Conservation (phyloP, 208 protist species). For the Trypanosoma theileri region DNA sequence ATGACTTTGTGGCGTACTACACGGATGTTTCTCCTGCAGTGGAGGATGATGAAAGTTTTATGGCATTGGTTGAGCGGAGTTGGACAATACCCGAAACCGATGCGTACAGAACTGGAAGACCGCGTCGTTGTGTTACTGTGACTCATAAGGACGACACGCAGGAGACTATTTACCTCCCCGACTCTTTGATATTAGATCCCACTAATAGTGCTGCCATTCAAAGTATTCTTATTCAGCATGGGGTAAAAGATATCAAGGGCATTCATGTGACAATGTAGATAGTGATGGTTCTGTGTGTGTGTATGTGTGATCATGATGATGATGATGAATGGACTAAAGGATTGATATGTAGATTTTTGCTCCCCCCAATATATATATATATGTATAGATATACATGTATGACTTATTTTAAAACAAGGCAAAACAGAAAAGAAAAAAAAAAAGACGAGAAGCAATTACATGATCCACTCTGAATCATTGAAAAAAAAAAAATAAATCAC, state of each 20-base stretch:
- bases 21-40: conserved; percentile 81
- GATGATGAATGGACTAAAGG: neutral
- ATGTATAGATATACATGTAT: conserved; percentile 1
- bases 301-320: neutral
- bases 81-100: conserved; percentile 79
- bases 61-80: conserved; percentile 49
- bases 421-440: too few species aligned
- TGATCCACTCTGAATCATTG: too few species aligned
- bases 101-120: conserved; percentile 49
- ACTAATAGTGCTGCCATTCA: conserved; percentile 49
- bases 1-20: conserved; percentile 92
- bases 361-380: conserved; percentile 4
- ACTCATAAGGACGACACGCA: conserved; percentile 59
- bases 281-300: neutral
- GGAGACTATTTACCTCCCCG: conserved; percentile 56
- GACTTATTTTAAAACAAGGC: too few species aligned
- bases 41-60: conserved; percentile 83
- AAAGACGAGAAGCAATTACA: too few species aligned
- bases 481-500: too few species aligned
- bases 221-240: conserved; percentile 57
- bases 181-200: conserved; percentile 64
- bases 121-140: conserved; percentile 58
- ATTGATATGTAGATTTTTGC: neutral
- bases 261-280: conserved; percentile 29
- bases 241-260: conserved; percentile 67